A percentile compares a stretch with the other conserved stretches of the same genome.
Evolutionary conservation across 805 yeast species (phyloP).

Genomic region (Starmerella vaccinii): DNA sequence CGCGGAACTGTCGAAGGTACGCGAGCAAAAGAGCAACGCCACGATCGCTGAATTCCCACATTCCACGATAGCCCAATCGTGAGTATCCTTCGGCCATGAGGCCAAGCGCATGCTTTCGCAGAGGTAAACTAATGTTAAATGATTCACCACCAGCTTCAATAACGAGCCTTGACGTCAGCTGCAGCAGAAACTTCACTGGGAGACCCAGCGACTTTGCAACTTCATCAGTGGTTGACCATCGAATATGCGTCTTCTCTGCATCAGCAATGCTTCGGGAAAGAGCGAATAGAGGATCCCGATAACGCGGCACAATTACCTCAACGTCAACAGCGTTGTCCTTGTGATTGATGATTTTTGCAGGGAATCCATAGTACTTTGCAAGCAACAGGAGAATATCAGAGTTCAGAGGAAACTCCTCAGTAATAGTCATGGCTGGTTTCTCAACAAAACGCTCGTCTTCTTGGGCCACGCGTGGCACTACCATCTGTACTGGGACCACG

Average conservation of each 20-base stretch:
- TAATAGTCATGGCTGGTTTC: slow-evolving; percentile 64
- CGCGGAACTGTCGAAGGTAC: slow-evolving; percentile 54
- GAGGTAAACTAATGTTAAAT: slow-evolving; percentile 66
- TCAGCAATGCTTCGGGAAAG: slow-evolving; percentile 54
- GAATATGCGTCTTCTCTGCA: slow-evolving; percentile 45
- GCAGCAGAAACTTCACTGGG: slow-evolving; percentile 58
- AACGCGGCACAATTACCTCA: slow-evolving; percentile 20
- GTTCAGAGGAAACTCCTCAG: slow-evolving; percentile 68
- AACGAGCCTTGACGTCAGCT: slow-evolving; percentile 62
- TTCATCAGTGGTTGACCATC: slow-evolving; percentile 55
- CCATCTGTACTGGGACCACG: slow-evolving; percentile 63
- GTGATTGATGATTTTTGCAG: slow-evolving; percentile 40
- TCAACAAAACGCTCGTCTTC: slow-evolving; percentile 66
- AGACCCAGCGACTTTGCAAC: slow-evolving; percentile 50
- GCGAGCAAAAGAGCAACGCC: slow-evolving; percentile 58
- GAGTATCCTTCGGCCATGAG: slow-evolving; percentile 85
- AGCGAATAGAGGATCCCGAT: slow-evolving; percentile 42
- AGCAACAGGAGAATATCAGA: slow-evolving; percentile 72
- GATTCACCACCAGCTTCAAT: slow-evolving; percentile 39
- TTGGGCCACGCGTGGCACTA: slow-evolving; percentile 64
- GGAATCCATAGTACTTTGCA: slow-evolving; percentile 75
- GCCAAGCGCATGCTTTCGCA: slow-evolving; percentile 71
- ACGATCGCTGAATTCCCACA: slow-evolving; percentile 73
- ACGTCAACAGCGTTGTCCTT: slow-evolving; percentile 31
- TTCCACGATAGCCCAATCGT: slow-evolving; percentile 44